Conservation (phyloP, 768 basidiomycete genomes). For the Tephrocybe sp. region DNA sequence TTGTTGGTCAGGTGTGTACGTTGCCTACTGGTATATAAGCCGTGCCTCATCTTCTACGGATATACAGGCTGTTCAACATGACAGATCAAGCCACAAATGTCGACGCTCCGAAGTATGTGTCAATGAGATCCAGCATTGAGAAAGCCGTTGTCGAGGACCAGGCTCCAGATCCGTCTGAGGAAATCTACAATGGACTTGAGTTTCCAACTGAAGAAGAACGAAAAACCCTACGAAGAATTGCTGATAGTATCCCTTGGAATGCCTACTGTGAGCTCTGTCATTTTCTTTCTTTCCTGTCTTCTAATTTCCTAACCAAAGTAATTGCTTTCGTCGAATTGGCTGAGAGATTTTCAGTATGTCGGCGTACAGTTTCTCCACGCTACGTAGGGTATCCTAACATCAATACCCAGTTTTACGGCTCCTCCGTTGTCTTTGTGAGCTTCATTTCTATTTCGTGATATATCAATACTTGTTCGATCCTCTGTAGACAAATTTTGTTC, state of each 20-base stretch:
- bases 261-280: conserved; percentile 41
- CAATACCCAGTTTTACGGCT: conserved; percentile 37
- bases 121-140: conserved; percentile 45
- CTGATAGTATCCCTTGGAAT: conserved; percentile 57
- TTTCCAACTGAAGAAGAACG: conserved; percentile 66
- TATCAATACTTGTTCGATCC: background rate
- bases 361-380: background rate
- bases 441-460: background rate
- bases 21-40: no score
- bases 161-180: conserved; percentile 16
- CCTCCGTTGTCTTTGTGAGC: conserved; percentile 48
- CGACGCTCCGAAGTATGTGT: no score
- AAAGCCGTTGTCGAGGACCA: background rate
- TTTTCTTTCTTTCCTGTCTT: background rate
- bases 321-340: conserved; percentile 68
- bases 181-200: conserved; percentile 49
- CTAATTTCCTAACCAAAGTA: conserved; percentile 30
- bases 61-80: background rate
- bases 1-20: no score
- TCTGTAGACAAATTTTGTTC: conserved; percentile 68
- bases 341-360: conserved; percentile 67
- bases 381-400: background rate
- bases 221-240: conserved; percentile 53
- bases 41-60: no score
- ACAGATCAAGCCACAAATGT: background rate